These are phyloP conservation scores for Pholiota microspora DNA, from an alignment of 768 basidiomycete species.

Conservation along the genomic window DNA sequence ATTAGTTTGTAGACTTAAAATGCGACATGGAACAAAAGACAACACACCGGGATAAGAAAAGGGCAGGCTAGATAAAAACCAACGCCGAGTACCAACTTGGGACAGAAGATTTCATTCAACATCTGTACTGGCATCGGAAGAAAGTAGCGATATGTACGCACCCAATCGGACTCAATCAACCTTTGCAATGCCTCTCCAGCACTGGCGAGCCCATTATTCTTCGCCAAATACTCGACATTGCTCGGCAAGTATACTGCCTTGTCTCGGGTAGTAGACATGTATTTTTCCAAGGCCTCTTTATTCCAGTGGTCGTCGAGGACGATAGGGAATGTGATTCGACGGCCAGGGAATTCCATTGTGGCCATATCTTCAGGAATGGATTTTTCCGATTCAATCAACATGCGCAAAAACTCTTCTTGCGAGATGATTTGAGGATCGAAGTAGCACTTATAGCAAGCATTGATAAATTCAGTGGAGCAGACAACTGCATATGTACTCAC, in stretches of 20 bases:
- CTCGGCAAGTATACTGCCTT: conserved; percentile 66
- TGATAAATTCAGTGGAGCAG: background rate
- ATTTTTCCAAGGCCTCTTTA: conserved; percentile 51
- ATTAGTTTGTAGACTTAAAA: background rate
- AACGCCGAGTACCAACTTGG: conserved; percentile 57
- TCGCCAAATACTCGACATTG: conserved; percentile 65
- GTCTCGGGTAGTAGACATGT: conserved; percentile 53
- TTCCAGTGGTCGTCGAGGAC: conserved; percentile 60
- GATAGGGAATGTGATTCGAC: conserved; percentile 60
- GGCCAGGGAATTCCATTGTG: conserved; percentile 44
- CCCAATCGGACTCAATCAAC: conserved; percentile 50
- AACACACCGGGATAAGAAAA: conserved; percentile 56
- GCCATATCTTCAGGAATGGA: conserved; percentile 38
- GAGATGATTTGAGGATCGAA: conserved; percentile 43
- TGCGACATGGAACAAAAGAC: background rate
- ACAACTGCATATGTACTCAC: conserved; percentile 27
- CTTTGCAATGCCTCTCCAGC: conserved; percentile 42
- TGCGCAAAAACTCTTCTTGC: conserved; percentile 40
- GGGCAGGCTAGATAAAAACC: conserved; percentile 67
- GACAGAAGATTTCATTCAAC: background rate
- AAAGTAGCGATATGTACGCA: conserved; percentile 18
- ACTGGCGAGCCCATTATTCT: conserved; percentile 55
- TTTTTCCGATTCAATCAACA: conserved; percentile 36
- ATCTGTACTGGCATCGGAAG: background rate
- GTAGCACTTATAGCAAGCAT: conserved; percentile 35